Percentiles rank a stretch among this genome's conserved stretches.
Evolutionary conservation across 2,329 filamentous ascomycete species (phyloP).

Genomic region (Aureobasidium sp.): DNA sequence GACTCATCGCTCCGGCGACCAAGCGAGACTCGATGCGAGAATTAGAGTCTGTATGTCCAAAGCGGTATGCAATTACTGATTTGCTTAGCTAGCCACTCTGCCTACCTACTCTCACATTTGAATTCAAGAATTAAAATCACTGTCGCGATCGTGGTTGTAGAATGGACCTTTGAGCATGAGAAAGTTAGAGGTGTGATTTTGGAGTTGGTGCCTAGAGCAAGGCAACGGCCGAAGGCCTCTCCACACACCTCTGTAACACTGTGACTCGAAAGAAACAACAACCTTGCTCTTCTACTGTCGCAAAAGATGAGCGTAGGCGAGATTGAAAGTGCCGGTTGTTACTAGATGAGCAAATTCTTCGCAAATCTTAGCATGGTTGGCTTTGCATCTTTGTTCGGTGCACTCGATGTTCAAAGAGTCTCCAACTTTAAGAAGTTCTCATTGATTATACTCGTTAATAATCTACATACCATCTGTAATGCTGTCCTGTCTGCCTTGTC

Average conservation of each 20-base stretch:
- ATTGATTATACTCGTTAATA: not conserved
- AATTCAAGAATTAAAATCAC: not conserved
- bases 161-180: not conserved
- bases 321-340: not conserved
- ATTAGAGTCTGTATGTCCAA: not conserved
- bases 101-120: not conserved
- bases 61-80: not conserved
- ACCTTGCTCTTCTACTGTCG: not conserved
- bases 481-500: not conserved
- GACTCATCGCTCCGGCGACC: not conserved
- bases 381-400: not conserved
- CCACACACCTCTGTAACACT: not conserved
- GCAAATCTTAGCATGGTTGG: not conserved
- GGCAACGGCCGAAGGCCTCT: not conserved
- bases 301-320: not conserved
- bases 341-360: not conserved
- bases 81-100: not conserved
- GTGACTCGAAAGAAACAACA: not conserved
- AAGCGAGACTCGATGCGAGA: not conserved
- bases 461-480: not conserved
- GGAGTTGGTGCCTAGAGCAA: not conserved
- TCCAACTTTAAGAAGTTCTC: not conserved
- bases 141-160: not conserved
- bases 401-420: not conserved
- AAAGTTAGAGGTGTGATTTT: not conserved